Base-by-base conservation (phyloP, 1,139 yeast species). In the Nakaseomyces sp. region DNA sequence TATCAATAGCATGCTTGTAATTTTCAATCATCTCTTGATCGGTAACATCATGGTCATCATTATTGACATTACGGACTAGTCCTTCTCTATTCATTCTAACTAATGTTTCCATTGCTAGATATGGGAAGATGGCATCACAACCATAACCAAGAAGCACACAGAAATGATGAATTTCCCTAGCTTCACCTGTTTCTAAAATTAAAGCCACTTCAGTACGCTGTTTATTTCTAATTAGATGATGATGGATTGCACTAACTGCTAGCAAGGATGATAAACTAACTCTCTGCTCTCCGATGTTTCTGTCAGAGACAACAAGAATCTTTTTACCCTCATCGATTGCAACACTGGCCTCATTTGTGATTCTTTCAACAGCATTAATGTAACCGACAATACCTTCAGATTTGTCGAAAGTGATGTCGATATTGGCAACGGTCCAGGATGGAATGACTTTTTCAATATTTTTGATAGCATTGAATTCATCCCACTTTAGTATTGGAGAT, bases 201-300 rank as follows among this genome's bases (percentile, higher is more conserved):
- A 91, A 68, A 3, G 97, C 97, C 50, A 89, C 96, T 65, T 87
- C 86, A 31, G 97, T 85, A 68, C 98, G 88, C 66, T 86, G 95
- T 70, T 89, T 91, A 65, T 88, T 94, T 67, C 95, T 79, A 50
- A 91, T 96, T 65, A 91, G 74, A 65, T 88, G 95, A 66, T 91
- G 97, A 68, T 91, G 98, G 45, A 91, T 95, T 30, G 97, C 93
- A 69, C 97, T 96, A 46, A 84, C 73, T n/a, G 98, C 97, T 55
- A 89, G 74, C 57, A 91, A 71, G n/a, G 95, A 86, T 43, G 95
- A 82, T 40, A 91, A 77, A 20, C 97, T 79, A 36, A 91, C 77
- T 51, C 89, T 77, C 31, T 74, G 71, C 17, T 76, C 70, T 43
- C 74, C 65, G 41, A 86, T 71, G 25, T 69, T 70, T 53, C 79